phyloP scores from a whole-genome alignment of 1,284 basidiomycete genomes.

The Sporisorium scitamineum region DNA sequence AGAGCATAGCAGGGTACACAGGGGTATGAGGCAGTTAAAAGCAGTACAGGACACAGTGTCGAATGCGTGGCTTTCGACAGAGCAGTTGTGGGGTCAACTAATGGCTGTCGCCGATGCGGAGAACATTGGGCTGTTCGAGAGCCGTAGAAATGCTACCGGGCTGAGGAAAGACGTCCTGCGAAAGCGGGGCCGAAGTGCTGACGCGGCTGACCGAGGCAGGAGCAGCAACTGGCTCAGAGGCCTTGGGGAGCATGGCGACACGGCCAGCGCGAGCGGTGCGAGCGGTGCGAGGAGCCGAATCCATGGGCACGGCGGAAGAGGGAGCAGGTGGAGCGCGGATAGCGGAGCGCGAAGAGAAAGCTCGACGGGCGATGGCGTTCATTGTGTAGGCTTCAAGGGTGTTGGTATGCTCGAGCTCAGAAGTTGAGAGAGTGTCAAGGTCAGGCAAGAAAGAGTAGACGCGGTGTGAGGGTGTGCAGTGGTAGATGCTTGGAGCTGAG shows the following conservation, averaged over 20 bases:
- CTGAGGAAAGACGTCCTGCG: constrained; percentile 25
- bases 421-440: neutral
- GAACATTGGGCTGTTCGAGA: constrained; percentile 31
- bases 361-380: constrained; percentile 29
- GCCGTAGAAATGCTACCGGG: constrained; percentile 24
- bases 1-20: too few species aligned
- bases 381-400: constrained; percentile 14
- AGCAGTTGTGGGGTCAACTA: too few species aligned
- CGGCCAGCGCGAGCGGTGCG: constrained; percentile 25
- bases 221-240: constrained; percentile 14
- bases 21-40: neutral
- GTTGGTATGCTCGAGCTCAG: neutral
- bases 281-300: constrained; percentile 10
- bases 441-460: neutral
- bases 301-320: constrained; percentile 16
- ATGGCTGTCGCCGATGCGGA: constrained; percentile 24
- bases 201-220: constrained; percentile 24
- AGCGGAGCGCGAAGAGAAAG: constrained; percentile 44
- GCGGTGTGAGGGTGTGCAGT: neutral
- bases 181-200: constrained; percentile 23
- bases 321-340: constrained; percentile 47
- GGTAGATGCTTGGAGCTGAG: neutral
- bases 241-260: constrained; percentile 47
- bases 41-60: too few species aligned
- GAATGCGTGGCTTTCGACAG: too few species aligned